These are phyloP conservation scores for Paraurostyla sp. DNA, from an alignment of 73 alveolate genomes.

Conservation along the genomic window DNA sequence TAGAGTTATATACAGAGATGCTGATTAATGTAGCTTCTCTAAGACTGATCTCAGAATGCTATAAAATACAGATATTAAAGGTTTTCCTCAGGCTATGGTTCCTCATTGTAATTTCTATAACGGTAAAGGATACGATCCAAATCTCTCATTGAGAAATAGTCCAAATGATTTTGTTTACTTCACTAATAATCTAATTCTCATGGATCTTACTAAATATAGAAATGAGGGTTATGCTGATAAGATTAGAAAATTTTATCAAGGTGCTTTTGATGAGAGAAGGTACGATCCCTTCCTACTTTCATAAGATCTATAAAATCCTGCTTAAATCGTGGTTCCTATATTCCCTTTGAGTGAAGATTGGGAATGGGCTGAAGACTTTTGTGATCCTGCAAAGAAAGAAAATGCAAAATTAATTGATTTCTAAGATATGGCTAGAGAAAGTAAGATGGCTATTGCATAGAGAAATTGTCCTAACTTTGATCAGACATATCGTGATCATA, in stretches of 20 bases:
- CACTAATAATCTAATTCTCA: not conserved
- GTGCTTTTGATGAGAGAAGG: not conserved
- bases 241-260: not conserved
- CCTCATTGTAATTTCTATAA: not conserved
- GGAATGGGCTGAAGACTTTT: conserved; percentile 39
- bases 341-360: not conserved
- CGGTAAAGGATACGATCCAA: conserved; percentile 18
- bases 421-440: conserved; percentile 23
- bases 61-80: not conserved
- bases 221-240: not conserved
- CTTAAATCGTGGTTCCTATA: not conserved
- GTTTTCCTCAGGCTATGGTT: not conserved
- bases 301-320: conserved; percentile 21
- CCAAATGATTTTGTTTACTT: not conserved
- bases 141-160: not conserved
- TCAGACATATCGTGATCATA: no score
- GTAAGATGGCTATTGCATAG: not conserved
- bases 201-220: not conserved
- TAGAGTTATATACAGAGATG: conserved; percentile 35
- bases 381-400: conserved; percentile 7
- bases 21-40: conserved; percentile 2
- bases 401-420: conserved; percentile 8
- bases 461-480: conserved; percentile 29
- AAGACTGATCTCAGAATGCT: not conserved
- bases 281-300: conserved; percentile 30